Base-by-base conservation (phyloP, 495 filamentous ascomycete species). In the Lepidopterella palustris region DNA sequence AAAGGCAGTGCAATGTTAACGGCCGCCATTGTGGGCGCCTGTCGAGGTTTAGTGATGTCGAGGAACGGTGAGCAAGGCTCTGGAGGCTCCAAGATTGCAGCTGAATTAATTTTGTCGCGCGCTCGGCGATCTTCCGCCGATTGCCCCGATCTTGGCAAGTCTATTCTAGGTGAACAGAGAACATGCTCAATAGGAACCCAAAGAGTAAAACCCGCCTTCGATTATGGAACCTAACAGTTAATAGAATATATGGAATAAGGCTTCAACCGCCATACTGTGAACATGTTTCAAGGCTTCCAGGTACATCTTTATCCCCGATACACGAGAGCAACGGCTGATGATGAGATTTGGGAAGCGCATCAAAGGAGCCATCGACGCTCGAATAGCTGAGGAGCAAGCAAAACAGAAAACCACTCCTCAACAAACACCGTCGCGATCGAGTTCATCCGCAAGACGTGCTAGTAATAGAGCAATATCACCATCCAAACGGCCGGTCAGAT, bases 301-400 rank as follows among this genome's bases (percentile, higher is more conserved):
- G 64, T 66, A 65, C 13, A 28, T 13, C 26, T 23, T 9, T 11
- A 2, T 4, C 23, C 25, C 51, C 24, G 29, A 54, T 9, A 28
- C 28, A 21, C 9, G 18, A 54, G 24, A 31, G 28, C 27, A 24
- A 23, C 13, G 24, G 55, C 59, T 66, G 53, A 66, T 55, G 53
- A 48, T 28, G 8, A 25, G 28, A 32, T 26, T 28, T 9, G 13
- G 32, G 48, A 28, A 96, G 89, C 86, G 89, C 74, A 72, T 96
- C 66, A 90, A 89, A 77, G 87, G 86, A 61, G 87, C 87, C 53
- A 88, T 95, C 67, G 89, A 96, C 69, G 83, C 83, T 63, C 83
- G 85, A 64, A 91, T 96, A 61, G 87, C 89, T 63, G 88, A 96
- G 75, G 90, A 96, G 78, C 89, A 93, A 73, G 87, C 88, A 55